Evolutionary conservation across 495 filamentous ascomycete genomes (phyloP), one percentile per base, ranked within the genome.

Genomic region (Peziza echinospora): DNA sequence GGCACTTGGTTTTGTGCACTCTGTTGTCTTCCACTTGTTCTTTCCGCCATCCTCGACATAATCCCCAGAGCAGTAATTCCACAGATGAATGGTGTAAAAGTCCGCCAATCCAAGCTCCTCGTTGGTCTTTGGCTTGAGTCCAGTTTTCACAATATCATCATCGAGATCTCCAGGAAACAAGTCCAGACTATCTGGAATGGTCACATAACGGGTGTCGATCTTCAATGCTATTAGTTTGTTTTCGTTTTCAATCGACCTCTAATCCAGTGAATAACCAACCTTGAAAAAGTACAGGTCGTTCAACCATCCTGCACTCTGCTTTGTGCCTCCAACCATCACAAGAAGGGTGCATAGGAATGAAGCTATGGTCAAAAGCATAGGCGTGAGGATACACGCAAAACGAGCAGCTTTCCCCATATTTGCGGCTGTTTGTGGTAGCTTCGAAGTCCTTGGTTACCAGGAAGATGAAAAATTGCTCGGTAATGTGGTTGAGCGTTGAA

Each of bases 11-110:
- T 91, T 75, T 73, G 85, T 72, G 68, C 81, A 94, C 48, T 75
- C 60, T 3, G 72, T 61, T 63, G 80, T 67, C 26, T 63, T 70
- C 65, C 77, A 76, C 46, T 55, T 65, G 45, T 67, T 63, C 24
- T 65, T 61, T 49, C 66, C 67, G 26, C 65, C 65, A 34, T 66
- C 53, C 7, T 59, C 53, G 5, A 11, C 22, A 3, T 17, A 19
- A 5, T 63, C 64, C 40, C 74, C 72, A 13, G 70, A 66, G 68
- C 89, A 96, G 72, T 85, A 94, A 58, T 80, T 79, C 80, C 80
- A 92, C 23, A 97, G 68, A 50, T 72, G 72, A 58, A 93, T 69
- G 44, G 75, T 70, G 71, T 96, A 96, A 56, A 76, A 72, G 61
- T 91, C 77, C 45, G 67, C 69, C 39, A 96, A 66, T 21, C 70